These are phyloP conservation scores for Hygrophoropsis aurantiaca DNA, from an alignment of 768 basidiomycete genomes.

Conservation along the genomic window DNA sequence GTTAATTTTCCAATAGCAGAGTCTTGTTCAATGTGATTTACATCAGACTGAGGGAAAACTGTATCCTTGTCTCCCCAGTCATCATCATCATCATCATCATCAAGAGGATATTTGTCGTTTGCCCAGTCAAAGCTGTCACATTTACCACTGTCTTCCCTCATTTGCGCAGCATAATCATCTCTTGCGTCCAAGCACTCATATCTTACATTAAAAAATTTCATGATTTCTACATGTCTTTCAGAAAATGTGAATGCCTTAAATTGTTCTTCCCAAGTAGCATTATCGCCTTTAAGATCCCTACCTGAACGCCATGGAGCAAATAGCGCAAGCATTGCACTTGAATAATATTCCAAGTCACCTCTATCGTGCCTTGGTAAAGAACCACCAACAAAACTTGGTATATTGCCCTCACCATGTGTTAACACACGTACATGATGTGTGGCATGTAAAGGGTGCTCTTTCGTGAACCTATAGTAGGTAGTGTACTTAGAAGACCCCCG, in stretches of 20 bases:
- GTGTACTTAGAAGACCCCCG: too few species aligned
- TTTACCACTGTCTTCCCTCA: background rate
- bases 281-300: too few species aligned
- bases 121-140: background rate
- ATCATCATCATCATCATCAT: too few species aligned
- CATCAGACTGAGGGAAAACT: too few species aligned
- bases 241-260: too few species aligned
- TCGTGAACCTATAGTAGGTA: too few species aligned
- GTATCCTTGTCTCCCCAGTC: too few species aligned
- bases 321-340: conserved; percentile 10
- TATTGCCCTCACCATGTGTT: background rate
- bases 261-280: too few species aligned
- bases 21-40: background rate
- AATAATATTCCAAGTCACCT: conserved; percentile 15
- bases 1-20: background rate
- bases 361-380: conserved; percentile 26
- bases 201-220: conserved; percentile 30
- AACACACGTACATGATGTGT: conserved; percentile 19
- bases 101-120: too few species aligned
- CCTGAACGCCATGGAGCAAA: conserved; percentile 11
- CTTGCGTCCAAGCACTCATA: conserved; percentile 37
- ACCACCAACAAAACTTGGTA: conserved; percentile 30
- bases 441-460: conserved; percentile 18
- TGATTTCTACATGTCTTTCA: too few species aligned
- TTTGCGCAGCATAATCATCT: conserved; percentile 30